Evolutionary conservation across 139 green algal genomes (phyloP), one percentile per base, ranked within the genome.

Genomic region (Closterium sp.): DNA sequence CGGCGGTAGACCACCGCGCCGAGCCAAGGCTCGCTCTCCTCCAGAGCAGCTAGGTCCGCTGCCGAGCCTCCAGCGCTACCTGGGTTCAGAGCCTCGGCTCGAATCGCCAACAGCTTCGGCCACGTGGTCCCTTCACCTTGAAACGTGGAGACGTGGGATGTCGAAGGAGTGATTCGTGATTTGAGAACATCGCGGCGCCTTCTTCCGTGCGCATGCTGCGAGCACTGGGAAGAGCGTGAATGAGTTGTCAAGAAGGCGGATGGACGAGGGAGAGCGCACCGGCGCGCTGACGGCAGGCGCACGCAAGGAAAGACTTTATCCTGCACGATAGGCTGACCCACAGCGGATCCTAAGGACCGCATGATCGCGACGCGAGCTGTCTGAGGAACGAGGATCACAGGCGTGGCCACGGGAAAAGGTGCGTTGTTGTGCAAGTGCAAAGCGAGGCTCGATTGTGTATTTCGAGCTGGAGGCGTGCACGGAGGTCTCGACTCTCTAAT

Each of bases 1-100:
- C 89, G 66, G 10, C 69, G 69, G 43, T 86, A 92, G 28, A 92
- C 31, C 36, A 92, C 85, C 30, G 89, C 89, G 25, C 89, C 89
- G 33, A 92, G 85, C 89, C 89, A 92, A n/a, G 89, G 89, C 87
- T 90, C 33, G 33, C 64, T 33, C 35, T 90, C 87, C 83, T 86
- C 83, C 83, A 86, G 25, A 76, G 55, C 55, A 76, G 55, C 55
- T 6, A 76, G 55, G 55, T 76, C 55, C 55, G 55, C 55, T 76
- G 55, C 55, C 55, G 55, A 76, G 1, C 55, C 9, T 76, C 55
- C 55, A 76, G 55, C 16, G 23, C 25, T 19, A 19, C 16, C 23
- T 76, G 16, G 23, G 55, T 76, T 76, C 55, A 19, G 25, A 76
- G 55, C 55, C 55, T 76, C 16, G 55, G 55, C 55, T 76, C 55